Evolutionary conservation across 2,329 filamentous ascomycete genomes (phyloP).

Genomic region (Periconia macrospinosa): DNA sequence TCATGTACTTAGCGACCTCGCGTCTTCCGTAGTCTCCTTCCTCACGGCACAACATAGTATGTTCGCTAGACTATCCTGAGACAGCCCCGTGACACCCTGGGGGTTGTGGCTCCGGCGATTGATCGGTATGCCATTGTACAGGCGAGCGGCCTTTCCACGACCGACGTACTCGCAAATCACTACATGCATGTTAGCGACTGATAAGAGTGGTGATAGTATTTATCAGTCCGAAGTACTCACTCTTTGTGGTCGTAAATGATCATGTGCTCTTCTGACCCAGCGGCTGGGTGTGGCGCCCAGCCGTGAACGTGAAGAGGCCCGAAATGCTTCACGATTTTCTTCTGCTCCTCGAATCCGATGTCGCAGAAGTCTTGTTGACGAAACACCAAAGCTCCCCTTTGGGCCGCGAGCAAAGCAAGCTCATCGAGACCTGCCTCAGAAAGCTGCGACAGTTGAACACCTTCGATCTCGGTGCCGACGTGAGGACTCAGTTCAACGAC

Average conservation of each 20-base stretch:
- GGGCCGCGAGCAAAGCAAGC: constrained; percentile 2
- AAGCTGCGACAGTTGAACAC: constrained; percentile 4
- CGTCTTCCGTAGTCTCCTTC: too few species aligned
- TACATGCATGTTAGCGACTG: background rate
- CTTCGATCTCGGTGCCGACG: constrained; percentile 12
- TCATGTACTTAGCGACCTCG: too few species aligned
- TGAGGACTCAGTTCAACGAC: constrained; percentile 6
- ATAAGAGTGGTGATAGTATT: too few species aligned
- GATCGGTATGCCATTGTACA: constrained; percentile 72
- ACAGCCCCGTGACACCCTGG: too few species aligned
- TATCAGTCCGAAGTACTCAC: background rate
- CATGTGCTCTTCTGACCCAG: constrained; percentile 2
- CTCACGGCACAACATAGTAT: too few species aligned
- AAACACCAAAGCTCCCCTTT: constrained; percentile 3
- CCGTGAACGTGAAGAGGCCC: constrained; percentile 4
- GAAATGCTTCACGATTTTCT: constrained; percentile 4
- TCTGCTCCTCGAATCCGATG: constrained; percentile 3
- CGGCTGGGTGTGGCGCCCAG: constrained; percentile 2
- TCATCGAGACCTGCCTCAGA: constrained; percentile 1
- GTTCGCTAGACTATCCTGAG: too few species aligned
- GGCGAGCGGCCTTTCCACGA: constrained; percentile 1
- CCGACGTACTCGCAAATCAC: background rate
- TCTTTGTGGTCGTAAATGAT: constrained; percentile 6
- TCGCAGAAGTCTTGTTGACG: constrained; percentile 5
- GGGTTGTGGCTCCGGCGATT: constrained; percentile 80